A percentile compares a stretch with the other conserved stretches of the same genome.
Evolutionary conservation across 106 monocot species (phyloP).

Genomic region (Vanilla planifolia): DNA sequence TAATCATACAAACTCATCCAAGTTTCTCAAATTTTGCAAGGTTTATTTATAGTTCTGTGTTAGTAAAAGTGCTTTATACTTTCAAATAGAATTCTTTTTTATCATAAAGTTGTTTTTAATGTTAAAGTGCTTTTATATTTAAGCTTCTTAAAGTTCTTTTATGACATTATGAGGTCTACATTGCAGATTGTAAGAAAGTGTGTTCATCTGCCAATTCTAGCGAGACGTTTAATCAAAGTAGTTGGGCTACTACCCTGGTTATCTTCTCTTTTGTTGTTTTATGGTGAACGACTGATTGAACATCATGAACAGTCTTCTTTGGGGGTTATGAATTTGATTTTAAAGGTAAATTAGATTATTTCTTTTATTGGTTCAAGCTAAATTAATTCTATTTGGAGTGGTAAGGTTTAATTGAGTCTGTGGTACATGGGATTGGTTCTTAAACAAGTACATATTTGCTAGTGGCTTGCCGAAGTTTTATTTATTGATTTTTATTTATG

Average conservation of each 20-base stretch:
- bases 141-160: neutral
- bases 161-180: constrained; percentile 3
- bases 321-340: constrained; percentile 28
- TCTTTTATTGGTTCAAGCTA: neutral
- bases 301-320: constrained; percentile 25
- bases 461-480: too few relatives aligned
- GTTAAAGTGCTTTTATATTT: neutral
- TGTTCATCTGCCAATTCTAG: constrained; percentile 25
- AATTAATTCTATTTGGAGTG: neutral
- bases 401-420: too few relatives aligned
- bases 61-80: too few relatives aligned
- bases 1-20: neutral
- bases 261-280: constrained; percentile 36
- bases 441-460: too few relatives aligned
- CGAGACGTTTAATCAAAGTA: constrained; percentile 35
- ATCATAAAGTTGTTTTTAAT: neutral
- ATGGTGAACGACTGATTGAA: constrained; percentile 20
- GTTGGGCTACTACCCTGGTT: constrained; percentile 69
- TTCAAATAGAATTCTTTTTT: neutral
- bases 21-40: neutral
- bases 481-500: too few relatives aligned
- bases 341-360: constrained; percentile 34
- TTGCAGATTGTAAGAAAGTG: constrained; percentile 69
- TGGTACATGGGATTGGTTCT: too few relatives aligned
- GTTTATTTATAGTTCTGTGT: too few relatives aligned